These are phyloP conservation scores for Amanita brunnescens DNA, from an alignment of 768 basidiomycete species.

Conservation along the genomic window DNA sequence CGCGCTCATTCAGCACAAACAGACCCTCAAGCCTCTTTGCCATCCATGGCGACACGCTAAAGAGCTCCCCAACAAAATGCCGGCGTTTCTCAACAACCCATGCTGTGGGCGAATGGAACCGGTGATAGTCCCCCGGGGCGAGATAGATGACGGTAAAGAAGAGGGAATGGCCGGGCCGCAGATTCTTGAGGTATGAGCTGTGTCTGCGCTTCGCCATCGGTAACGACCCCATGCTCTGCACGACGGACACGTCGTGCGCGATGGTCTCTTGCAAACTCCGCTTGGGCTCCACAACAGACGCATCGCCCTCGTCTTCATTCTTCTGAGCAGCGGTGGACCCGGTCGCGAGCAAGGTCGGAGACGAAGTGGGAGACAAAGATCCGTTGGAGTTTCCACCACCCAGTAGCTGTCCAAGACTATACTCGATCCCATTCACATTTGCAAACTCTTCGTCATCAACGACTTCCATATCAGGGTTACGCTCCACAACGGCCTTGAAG, in stretches of 20 bases:
- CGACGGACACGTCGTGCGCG: slow-evolving; percentile 64
- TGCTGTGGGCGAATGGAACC: slow-evolving; percentile 91
- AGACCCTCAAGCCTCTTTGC: slow-evolving; percentile 85
- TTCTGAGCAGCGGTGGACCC: slow-evolving; percentile 35
- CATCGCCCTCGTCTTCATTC: slow-evolving; percentile 64
- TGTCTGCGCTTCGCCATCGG: slow-evolving; percentile 19
- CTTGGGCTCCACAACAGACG: slow-evolving; percentile 58
- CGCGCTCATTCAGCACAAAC: slow-evolving; percentile 97
- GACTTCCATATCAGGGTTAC: slow-evolving; percentile 43
- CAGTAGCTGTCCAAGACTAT: slow-evolving; percentile 85
- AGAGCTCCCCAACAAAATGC: slow-evolving; percentile 95
- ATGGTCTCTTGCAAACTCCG: slow-evolving; percentile 45
- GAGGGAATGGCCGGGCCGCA: slow-evolving; percentile 72
- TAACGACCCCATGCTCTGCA: slow-evolving; percentile 19
- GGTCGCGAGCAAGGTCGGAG: too few relatives aligned
- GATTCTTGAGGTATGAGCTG: slow-evolving; percentile 29
- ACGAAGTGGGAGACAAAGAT: slow-evolving; percentile 25
- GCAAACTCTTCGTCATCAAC: slow-evolving; percentile 90
- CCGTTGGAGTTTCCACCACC: slow-evolving; percentile 20
- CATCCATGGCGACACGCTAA: slow-evolving; percentile 95
- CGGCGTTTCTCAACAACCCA: slow-evolving; percentile 97
- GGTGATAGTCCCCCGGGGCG: slow-evolving; percentile 96
- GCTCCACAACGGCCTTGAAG: slow-evolving; percentile 30
- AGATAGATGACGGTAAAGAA: slow-evolving; percentile 96
- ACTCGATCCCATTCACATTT: slow-evolving; percentile 94